Evolutionary conservation across 768 basidiomycete genomes (phyloP), one percentile per base, ranked within the genome.

Genomic region (Termitomyces sp.): DNA sequence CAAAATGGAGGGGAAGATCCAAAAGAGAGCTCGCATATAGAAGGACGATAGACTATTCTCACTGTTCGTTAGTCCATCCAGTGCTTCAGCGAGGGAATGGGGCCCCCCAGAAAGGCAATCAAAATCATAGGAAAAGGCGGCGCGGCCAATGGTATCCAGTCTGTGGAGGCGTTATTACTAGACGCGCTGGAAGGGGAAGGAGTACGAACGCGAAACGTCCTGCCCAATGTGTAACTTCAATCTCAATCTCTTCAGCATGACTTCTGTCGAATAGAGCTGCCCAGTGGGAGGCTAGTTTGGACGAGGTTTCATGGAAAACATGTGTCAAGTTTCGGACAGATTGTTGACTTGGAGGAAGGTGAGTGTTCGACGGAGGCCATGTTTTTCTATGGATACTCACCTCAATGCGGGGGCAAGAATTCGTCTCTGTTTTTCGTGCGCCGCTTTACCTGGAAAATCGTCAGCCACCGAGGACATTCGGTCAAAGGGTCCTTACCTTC

Each of bases 71-170:
- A 86, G 68, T 25, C 77, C 76, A 60, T 86, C 81, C 41, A 86
- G 66, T 7, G 82, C 72, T 57, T 79, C 75, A 20, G 80, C 75
- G 3, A 86, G 65, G 22, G 73, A 63, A 60, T 82, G 76, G 3
- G 78, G 68, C 42, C 71, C 70, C 15, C 78, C 80, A 11, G 75
- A 72, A 22, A 86, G 76, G 61, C 80, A 83, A 52, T 73, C 70
- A 50, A 86, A 84, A 64, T 86, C 81, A 54, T 85, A 78, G 2
- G 78, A 79, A 59, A 86, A 86, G 15, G 83, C 82, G n/a, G 85
- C 81, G 27, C 77, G 76, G 13, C 78, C 80, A 31, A 85, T 73
- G 2, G 80, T 81, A 58, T 86, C 85, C 27, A 86, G 74, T 31
- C 82, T 84, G 53, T 29, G 18, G 7, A 22, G 56, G 39, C 57